Evolutionary conservation across 2,329 filamentous ascomycete species (phyloP), one percentile per base, ranked within the genome.

Genomic region (Tolypocladium guangdongense): DNA sequence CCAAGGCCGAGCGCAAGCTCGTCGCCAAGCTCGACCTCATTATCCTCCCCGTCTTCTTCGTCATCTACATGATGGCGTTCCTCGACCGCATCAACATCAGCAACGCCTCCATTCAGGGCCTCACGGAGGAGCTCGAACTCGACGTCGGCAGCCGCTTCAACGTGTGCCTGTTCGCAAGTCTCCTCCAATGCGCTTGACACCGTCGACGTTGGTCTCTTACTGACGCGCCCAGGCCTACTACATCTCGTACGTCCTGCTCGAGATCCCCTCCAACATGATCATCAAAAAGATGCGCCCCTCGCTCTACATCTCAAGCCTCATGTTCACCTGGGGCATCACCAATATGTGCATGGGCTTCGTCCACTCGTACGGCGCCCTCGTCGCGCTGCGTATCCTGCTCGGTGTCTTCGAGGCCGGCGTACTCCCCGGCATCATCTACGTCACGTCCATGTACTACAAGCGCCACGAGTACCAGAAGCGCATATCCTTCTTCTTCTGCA

Each of bases 401-500:
- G 72, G 70, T 18, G 58, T 68, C 16, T 70, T 71, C 41, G 72
- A 74, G 57, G 66, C 69, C 22, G 70, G 68, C 24, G 59, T 71
- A 2, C 55, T 65, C 1, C 63, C 63, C 2, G 64, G 63, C 12
- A 71, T 73, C 54, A 67, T 75, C 33, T 76, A 75, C 59, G 62
- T 76, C 27, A 73, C 73, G 0, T 74, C 72, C 20, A 73, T 72
- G 62, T 78, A 75, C 61, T 78, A 79, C 62, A 72, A 71, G 53
- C 66, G 74, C 30, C 69, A 74, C 56, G 75, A 78, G 60, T 71
- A 75, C 38, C 74, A 78, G 59, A 69, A 68, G 59, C 73, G 75
- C 52, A 68, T 74, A 56, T 71, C 66, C 52, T 62, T 71, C 49
- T 71, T 74, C 59, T 74, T 74, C 62, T 67, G 67, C 58, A 71